phyloP scores from a whole-genome alignment of 2,329 filamentous ascomycete species.

The Plenodomus biglobosus region DNA sequence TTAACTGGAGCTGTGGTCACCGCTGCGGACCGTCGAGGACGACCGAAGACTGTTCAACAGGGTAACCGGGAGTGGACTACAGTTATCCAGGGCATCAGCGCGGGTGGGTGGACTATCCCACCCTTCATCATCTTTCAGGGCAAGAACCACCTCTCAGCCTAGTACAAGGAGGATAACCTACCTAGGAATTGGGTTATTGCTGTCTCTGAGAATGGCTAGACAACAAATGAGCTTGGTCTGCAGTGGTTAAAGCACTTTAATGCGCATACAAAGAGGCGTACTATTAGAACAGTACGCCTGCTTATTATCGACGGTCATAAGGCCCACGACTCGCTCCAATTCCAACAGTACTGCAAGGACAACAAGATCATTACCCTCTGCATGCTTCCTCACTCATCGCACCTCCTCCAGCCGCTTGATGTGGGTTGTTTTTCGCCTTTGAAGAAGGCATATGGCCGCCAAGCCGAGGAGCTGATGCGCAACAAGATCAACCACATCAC shows the following conservation, averaged over 20 bases:
- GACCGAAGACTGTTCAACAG: no score
- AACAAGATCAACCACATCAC: constrained; percentile 34
- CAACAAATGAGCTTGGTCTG: not conserved
- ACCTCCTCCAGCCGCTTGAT: constrained; percentile 3
- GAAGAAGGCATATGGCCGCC: constrained; percentile 14
- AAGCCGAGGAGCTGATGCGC: constrained; percentile 25
- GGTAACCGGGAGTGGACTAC: no score
- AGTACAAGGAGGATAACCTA: not conserved
- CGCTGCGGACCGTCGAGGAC: no score
- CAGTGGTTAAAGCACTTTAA: constrained; percentile 5
- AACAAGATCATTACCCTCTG: constrained; percentile 5
- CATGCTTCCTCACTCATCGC: not conserved
- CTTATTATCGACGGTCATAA: constrained; percentile 9
- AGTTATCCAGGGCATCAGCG: no score
- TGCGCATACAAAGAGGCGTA: constrained; percentile 1
- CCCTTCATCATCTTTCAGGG: constrained; percentile 9
- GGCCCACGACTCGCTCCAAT: constrained; percentile 6
- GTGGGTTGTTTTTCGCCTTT: constrained; percentile 16
- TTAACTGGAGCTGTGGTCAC: no score
- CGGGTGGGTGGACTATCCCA: not conserved
- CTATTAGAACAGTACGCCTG: constrained; percentile 4
- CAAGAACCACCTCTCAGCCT: constrained; percentile 3
- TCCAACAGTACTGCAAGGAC: constrained; percentile 7
- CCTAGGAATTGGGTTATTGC: no score
- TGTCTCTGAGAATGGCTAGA: no score